Base-by-base conservation (phyloP, 164 flowering plant species). In the Platanus orientalis region DNA sequence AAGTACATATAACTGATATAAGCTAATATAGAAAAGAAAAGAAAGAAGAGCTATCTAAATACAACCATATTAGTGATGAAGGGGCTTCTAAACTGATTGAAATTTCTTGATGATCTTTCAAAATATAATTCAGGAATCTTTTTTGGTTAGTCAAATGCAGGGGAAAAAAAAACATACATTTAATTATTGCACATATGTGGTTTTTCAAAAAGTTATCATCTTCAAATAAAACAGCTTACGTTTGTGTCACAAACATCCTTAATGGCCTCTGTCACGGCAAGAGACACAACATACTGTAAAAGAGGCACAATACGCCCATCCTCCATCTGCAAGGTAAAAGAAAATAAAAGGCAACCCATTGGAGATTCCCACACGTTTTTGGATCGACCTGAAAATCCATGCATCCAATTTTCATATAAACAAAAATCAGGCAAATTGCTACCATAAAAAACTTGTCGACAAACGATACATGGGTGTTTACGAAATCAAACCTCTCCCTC, bases 301-400 rank as follows among this genome's bases (percentile, higher is more conserved):
- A 84, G 80, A 59, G 99, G 99, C 67, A 95, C 89, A 0, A 79
- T 52, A 26, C 83, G 68, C 7, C 99, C 99, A 65, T 95, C 83
- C 62, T 88, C 97, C 97, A 95, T 95, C 73, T 95, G 83, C 42
- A 95, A 20, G 0, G 92, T 83, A 70, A 85, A 95, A 4, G 99
- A 92, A 78, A 89, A 92, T 79, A 92, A 47, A 58, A 90, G 90
- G 73, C 99, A 88, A 34, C 97, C 99, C n/a, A 34, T 52, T n/a
- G 97, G 97, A 70, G 99, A 92, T 67, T 88, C 90, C 99, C 97
- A 95, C 7, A 61, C 76, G 80, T 95, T 95, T 67, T 83, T 82
- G 10, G 91, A 83, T 51, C 97, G 80, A 28, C 99, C 99, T 91
- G 66, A 50, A 63, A 49, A 54, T 5, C 29, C 25, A 39, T 2